phyloP scores from a whole-genome alignment of 495 filamentous ascomycete species.

The Penicillium canescens region DNA sequence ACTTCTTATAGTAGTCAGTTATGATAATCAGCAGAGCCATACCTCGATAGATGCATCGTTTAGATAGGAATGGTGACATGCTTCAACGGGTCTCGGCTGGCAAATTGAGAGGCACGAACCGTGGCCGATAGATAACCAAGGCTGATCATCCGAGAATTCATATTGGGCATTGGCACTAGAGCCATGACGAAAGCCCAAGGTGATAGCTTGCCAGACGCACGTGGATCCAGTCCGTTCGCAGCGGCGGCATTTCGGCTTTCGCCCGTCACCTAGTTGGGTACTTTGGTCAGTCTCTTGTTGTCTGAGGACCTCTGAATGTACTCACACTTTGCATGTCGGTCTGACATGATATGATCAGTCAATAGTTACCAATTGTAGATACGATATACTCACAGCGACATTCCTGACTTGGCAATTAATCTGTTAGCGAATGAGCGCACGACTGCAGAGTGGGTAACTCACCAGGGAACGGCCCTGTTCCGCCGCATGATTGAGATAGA shows the following conservation, averaged over 20 bases:
- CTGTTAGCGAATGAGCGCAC: conserved; percentile 7
- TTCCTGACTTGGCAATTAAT: conserved; percentile 16
- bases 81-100: background rate
- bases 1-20: no score
- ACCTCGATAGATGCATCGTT: background rate
- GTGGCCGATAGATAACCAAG: conserved; percentile 16
- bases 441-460: conserved; percentile 8
- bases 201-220: conserved; percentile 17
- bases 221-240: conserved; percentile 18
- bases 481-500: conserved; percentile 9
- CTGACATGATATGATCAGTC: conserved; percentile 5
- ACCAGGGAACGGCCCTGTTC: conserved; percentile 22
- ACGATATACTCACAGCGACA: conserved; percentile 16
- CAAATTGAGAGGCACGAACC: conserved; percentile 8
- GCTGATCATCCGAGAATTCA: conserved; percentile 23
- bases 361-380: background rate
- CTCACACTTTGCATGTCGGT: conserved; percentile 23
- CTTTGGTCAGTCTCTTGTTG: background rate
- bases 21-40: background rate
- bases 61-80: background rate
- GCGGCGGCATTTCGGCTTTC: conserved; percentile 19
- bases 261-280: conserved; percentile 15
- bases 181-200: conserved; percentile 21
- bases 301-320: background rate
- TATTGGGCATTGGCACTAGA: conserved; percentile 24